Percentiles rank a stretch among this genome's conserved stretches.
Conservation (phyloP, 768 basidiomycete species). For the Dacryopinax primogenitus region DNA sequence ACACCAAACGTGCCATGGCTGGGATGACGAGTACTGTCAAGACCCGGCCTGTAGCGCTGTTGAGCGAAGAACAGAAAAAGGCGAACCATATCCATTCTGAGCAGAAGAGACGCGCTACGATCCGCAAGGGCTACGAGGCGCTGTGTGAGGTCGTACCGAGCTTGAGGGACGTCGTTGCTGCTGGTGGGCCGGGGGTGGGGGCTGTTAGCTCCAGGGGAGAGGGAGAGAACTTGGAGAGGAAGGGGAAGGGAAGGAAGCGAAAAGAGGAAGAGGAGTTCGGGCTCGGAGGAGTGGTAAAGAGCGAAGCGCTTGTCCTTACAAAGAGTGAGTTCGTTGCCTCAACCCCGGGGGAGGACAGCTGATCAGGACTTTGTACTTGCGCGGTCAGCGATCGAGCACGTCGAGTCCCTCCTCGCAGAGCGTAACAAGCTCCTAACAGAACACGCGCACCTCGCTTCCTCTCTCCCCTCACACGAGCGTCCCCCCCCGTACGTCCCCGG, state of each 20-base stretch:
- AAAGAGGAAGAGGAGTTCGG: not conserved
- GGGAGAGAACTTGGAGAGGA: constrained; percentile 4
- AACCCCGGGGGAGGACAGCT: constrained; percentile 5
- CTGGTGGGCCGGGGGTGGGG: constrained; percentile 47
- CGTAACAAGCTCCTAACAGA: constrained; percentile 45
- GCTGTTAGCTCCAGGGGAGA: constrained; percentile 17
- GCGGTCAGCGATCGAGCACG: constrained; percentile 80
- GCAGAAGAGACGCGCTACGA: constrained; percentile 86
- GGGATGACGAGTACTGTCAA: constrained; percentile 4
- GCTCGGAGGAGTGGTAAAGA: constrained; percentile 65
- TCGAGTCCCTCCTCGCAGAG: constrained; percentile 51
- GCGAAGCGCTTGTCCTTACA: constrained; percentile 76
- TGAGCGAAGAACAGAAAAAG: constrained; percentile 78
- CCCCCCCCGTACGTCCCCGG: constrained; percentile 32
- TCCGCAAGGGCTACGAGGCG: constrained; percentile 76
- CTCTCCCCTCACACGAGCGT: constrained; percentile 50
- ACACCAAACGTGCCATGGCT: not conserved
- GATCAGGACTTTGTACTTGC: constrained; percentile 10
- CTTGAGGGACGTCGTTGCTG: constrained; percentile 62
- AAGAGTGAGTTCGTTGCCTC: constrained; percentile 51
- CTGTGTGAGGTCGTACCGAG: constrained; percentile 74
- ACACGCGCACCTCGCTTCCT: constrained; percentile 44
- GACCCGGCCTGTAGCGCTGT: constrained; percentile 28
- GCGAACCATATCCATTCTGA: constrained; percentile 89
- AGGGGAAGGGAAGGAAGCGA: constrained; percentile 7